Conservation (phyloP, 345 rosid genomes). For the Salix suchowensis region DNA sequence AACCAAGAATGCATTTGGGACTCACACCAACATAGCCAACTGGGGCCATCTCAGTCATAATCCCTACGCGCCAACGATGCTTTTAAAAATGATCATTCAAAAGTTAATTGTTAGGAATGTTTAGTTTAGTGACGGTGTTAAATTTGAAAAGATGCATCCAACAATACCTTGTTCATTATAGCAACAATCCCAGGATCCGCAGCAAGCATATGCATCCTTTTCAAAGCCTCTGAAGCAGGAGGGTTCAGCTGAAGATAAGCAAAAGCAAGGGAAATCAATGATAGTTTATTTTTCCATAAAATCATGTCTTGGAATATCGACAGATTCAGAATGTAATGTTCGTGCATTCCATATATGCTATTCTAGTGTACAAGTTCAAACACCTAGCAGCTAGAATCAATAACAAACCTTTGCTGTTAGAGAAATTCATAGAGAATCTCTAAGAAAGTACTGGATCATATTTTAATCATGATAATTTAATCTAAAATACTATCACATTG, state of each 20-base stretch:
- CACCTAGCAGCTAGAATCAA: no score
- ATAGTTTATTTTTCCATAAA: background rate
- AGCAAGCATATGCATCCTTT: constrained; percentile 94
- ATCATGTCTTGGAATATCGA: background rate
- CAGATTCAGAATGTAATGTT: no score
- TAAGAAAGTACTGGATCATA: no score
- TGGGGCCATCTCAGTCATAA: constrained; percentile 97
- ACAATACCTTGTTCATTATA: constrained; percentile 75
- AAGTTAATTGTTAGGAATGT: constrained; percentile 9
- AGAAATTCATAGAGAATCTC: no score
- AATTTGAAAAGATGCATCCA: background rate
- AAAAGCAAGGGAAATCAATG: background rate
- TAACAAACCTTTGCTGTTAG: no score
- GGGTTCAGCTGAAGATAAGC: constrained; percentile 57
- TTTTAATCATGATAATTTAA: no score
- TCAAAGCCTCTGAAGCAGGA: constrained; percentile 80
- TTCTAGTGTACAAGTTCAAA: no score
- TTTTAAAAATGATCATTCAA: constrained; percentile 19
- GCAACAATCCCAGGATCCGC: constrained; percentile 92
- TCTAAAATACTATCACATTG: no score
- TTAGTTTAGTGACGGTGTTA: background rate
- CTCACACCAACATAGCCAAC: constrained; percentile 95
- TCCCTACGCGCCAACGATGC: constrained; percentile 85
- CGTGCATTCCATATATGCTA: no score
- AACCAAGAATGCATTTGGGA: constrained; percentile 80